Conservation (phyloP, 2,329 filamentous ascomycete species). For the Botrytis deweyae region DNA sequence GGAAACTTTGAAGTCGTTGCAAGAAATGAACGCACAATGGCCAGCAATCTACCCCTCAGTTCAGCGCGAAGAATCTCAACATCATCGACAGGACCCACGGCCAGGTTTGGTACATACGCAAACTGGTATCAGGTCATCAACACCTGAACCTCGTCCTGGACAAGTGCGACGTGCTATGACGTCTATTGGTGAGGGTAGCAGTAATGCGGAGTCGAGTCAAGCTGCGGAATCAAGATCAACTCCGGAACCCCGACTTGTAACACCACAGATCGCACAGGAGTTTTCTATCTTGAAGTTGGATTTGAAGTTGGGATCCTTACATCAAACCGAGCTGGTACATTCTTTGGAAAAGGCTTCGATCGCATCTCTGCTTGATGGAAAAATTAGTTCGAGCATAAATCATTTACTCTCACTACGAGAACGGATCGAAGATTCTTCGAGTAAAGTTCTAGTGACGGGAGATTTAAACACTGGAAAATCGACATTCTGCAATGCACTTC, state of each 20-base stretch:
- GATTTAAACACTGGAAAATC: slow-evolving; percentile 98
- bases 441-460: slow-evolving; percentile 93
- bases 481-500: slow-evolving; percentile 96
- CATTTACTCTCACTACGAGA: slow-evolving; percentile 85
- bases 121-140: slow-evolving; percentile 47
- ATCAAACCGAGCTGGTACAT: slow-evolving; percentile 88
- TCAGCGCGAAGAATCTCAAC: slow-evolving; percentile 54
- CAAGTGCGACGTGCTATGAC: slow-evolving; percentile 70
- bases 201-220: slow-evolving; percentile 68
- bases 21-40: slow-evolving; percentile 88
- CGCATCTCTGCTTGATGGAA: slow-evolving; percentile 85
- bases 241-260: slow-evolving; percentile 78
- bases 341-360: slow-evolving; percentile 91
- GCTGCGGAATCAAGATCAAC: slow-evolving; percentile 59
- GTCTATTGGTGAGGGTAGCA: slow-evolving; percentile 57
- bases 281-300: slow-evolving; percentile 96
- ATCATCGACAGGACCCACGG: slow-evolving; percentile 51
- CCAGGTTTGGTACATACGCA: slow-evolving; percentile 64
- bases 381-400: slow-evolving; percentile 90
- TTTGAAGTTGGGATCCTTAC: slow-evolving; percentile 80
- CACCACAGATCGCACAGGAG: slow-evolving; percentile 89
- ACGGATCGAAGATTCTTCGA: slow-evolving; percentile 94
- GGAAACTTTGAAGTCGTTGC: slow-evolving; percentile 77
- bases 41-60: slow-evolving; percentile 93
- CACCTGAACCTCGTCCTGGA: slow-evolving; percentile 47